Percentiles rank a stretch among this genome's conserved stretches.
These are phyloP conservation scores for Pseudisothecium myosuroides DNA, from an alignment of 225 moss, liverwort and hornwort species.

Conservation along the genomic window DNA sequence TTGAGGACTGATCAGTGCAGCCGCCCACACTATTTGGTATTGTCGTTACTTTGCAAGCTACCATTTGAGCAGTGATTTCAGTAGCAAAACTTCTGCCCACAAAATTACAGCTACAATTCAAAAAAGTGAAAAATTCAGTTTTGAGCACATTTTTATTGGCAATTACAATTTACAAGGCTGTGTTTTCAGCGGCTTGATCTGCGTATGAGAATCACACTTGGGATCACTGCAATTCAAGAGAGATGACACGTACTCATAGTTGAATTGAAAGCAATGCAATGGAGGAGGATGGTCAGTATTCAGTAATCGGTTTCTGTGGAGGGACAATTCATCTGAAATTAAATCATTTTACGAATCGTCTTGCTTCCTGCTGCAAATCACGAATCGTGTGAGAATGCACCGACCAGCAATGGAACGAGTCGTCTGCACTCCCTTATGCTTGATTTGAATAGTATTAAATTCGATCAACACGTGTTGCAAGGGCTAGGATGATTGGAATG, in stretches of 20 bases:
- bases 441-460: neutral
- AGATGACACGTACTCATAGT: neutral
- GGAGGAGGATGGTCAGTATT: neutral
- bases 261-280: neutral
- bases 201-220: neutral
- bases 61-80: neutral
- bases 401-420: neutral
- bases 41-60: neutral
- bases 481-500: neutral
- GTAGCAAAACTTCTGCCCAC: too few relatives aligned
- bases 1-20: neutral
- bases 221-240: neutral
- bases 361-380: neutral
- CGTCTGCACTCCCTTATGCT: neutral
- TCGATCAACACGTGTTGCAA: neutral
- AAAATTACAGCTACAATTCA: neutral
- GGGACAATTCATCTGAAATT: neutral
- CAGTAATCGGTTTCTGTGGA: neutral
- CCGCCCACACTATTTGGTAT: neutral
- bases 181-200: neutral
- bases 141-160: too few relatives aligned
- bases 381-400: neutral
- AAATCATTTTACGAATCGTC: too few relatives aligned
- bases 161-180: neutral
- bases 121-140: neutral